Evolutionary conservation across 345 rosid species (phyloP), one percentile per base, ranked within the genome.

Genomic region (Leavenworthia alabamica): DNA sequence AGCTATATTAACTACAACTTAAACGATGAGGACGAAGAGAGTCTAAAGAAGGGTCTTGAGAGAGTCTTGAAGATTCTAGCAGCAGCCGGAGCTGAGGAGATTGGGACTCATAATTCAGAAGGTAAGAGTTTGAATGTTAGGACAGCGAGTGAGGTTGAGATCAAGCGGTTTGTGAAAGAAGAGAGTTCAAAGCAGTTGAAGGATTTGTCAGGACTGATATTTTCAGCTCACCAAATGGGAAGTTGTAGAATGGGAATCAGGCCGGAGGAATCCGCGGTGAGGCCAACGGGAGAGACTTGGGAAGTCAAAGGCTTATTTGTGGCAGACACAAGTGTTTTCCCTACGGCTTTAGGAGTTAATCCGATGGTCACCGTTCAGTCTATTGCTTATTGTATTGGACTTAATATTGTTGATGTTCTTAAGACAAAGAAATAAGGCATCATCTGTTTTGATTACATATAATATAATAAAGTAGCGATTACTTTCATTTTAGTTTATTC

Each of bases 221-320:
- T 86, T 66, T 90, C 97, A 26, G 96, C 96, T 37, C 96, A 90
- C 70, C 94, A 90, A 73, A 87, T 87, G 96, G 96, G 93, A 16
- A 90, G 94, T 56, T 90, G 94, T 72, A 73, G 91, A 63, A 87
- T 90, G 94, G 97, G 96, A 10, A 60, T 66, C 3, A 76, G 74
- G 19, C 85, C 84, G 2, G 77, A 67, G 50, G 61, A 48, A 14
- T 88, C 96, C 0, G 94, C 73, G 8, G 96, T 90, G 80, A 75
- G 67, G 51, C 79, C 83, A 29, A 81, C 62, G 69, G 94, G 96
- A 2, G 94, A 90, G 73, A 81, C 90, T 31, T 88, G 96, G 96
- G 94, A 85, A 48, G 78, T 88, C 1, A 82, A 83, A 33, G 88
- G 88, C 20, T 56, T 88, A 59, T 88, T 70, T 44, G 71, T 90